Conservation (phyloP, 805 yeast species). For the Hanseniaspora meyeri region DNA sequence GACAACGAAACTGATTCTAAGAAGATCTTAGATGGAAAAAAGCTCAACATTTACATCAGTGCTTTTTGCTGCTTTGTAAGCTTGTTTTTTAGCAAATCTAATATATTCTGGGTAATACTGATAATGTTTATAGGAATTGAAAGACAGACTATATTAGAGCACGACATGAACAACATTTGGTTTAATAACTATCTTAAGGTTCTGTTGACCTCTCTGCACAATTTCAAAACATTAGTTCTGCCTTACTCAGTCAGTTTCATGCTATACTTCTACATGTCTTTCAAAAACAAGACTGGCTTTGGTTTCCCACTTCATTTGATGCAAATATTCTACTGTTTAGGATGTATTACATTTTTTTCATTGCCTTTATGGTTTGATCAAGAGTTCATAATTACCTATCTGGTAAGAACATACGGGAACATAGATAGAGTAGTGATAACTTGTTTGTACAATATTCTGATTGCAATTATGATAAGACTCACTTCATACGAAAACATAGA, state of each 20-base stretch:
- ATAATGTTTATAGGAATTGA: conserved; percentile 45
- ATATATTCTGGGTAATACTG: conserved; percentile 72
- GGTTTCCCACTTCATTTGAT: conserved; percentile 55
- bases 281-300: conserved; percentile 27
- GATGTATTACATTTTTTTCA: conserved; percentile 53
- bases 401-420: conserved; percentile 21
- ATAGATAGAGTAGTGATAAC: conserved; percentile 20
- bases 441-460: conserved; percentile 26
- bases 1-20: conserved; percentile 20
- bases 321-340: conserved; percentile 67
- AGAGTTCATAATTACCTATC: conserved; percentile 32
- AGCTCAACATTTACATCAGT: conserved; percentile 31
- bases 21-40: conserved; percentile 7
- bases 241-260: conserved; percentile 46
- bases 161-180: conserved; percentile 29
- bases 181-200: conserved; percentile 32
- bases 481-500: conserved; percentile 81
- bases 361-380: conserved; percentile 60
- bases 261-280: conserved; percentile 45
- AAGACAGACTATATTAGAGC: conserved; percentile 33
- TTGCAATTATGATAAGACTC: conserved; percentile 38
- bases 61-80: conserved; percentile 50
- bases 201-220: conserved; percentile 29
- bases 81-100: conserved; percentile 77
- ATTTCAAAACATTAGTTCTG: conserved; percentile 25